Evolutionary conservation across 2,329 filamentous ascomycete genomes (phyloP), one percentile per base, ranked within the genome.

Genomic region (Talaromyces sp.): DNA sequence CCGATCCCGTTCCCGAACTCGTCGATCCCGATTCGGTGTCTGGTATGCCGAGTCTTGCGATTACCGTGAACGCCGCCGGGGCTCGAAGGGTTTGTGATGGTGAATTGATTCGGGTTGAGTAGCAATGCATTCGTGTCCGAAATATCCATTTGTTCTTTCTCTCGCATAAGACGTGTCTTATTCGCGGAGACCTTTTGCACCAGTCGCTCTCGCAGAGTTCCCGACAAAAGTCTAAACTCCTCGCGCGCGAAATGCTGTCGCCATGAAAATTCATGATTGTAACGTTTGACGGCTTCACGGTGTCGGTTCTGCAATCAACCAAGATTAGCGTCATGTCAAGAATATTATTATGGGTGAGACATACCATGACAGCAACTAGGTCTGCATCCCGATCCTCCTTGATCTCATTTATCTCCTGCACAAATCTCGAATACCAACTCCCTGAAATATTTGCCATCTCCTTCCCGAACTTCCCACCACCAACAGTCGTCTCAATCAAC

Each of bases 381-480:
- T 93, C 88, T 69, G 91, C 89, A 81, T 99, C 95, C 71, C 92
- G 87, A 73, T 92, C 87, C 78, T 98, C 93, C 70, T 97, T 88
- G 7, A 92, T 86, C 76, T 96, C 90, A 75, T 97, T 96, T 63
- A 97, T 86, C 68, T 94, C 88, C 70, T 92, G 87, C 22, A 95
- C 88, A 80, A 96, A 98, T 70, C 92, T 88, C 66, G 89, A 85
- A 76, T 97, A 97, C 74, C 90, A 88, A 72, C 89, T 91, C 1
- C 95, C 95, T 38, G 92, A 85, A 70, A 87, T 77, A 36, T 83
- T 83, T 51, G 82, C 80, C 74, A 86, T 87, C 70, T 89, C 92
- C 80, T 91, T 90, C 62, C 89, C 91, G 75, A 73, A 91, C 78
- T 72, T 86, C 85, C 79, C 86, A 11, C 82, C 82, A 61, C 84